Base-by-base conservation (phyloP, 2,329 filamentous ascomycete genomes). In the Aspergillus tamarii region DNA sequence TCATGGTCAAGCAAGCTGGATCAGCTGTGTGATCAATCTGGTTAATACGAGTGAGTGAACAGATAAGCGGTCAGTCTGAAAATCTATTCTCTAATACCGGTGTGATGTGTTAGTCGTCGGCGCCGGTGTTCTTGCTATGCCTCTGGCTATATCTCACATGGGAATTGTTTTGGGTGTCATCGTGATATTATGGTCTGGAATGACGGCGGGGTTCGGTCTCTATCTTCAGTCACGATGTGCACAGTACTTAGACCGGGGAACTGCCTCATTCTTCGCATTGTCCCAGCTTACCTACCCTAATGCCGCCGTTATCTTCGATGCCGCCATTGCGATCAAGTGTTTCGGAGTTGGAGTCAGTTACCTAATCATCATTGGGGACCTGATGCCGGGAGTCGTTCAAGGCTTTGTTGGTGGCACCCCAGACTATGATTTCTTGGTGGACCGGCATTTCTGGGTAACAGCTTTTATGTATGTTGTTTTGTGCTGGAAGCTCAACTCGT, bases 291-390 rank as follows among this genome's bases (percentile, higher is more conserved):
- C 95, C 6, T 99, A 98, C 73, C 95, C 95, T 1, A 97, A 97
- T 76, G 93, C 94, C 2, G 92, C 95, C 10, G 93, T 99, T 54
- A 85, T 98, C 53, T 99, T 99, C 77, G 95, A 99, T 80, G 89
- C 90, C 8, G 95, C 95, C 7, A 99, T 99, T 75, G 93, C 94
- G 14, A 89, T 99, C 74, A 99, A 99, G 78, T 99, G 95, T 79
- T 99, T 99, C 76, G 95, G 95, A 43, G 95, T 99, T 11, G 95
- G 92, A 26, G 92, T 98, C 64, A 97, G 93, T 72, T 99, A 99
- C 80, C 87, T 99, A 72, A 99, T 99, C 74, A 98, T 99, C 73
- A 98, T 99, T 70, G 95, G 95, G 57, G 95, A 99, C 77, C 83
- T 99, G 66, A 99, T 99, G 95, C 95, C 95, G 0, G 94, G 93